A percentile compares a stretch with the other conserved stretches of the same genome.
These are phyloP conservation scores for Blastobotrys niveus DNA, from an alignment of 1,139 yeast species.

Conservation along the genomic window DNA sequence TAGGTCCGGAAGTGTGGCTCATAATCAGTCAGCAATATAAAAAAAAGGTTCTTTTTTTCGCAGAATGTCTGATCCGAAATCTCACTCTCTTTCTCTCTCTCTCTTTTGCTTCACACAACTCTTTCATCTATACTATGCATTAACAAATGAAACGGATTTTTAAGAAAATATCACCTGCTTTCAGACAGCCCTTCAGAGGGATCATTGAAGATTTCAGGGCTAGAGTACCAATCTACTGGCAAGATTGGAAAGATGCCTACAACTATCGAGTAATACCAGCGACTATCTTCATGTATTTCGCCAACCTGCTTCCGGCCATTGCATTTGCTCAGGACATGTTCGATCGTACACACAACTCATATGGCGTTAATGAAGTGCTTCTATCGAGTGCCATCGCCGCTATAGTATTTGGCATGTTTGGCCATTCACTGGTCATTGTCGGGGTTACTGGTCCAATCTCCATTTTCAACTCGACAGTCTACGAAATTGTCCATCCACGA, in stretches of 20 bases:
- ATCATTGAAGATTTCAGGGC: slow-evolving; percentile 49
- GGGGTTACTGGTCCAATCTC: slow-evolving; percentile 93
- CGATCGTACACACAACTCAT: slow-evolving; percentile 72
- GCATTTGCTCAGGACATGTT: slow-evolving; percentile 98
- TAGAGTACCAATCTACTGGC: slow-evolving; percentile 59
- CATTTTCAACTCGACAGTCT: slow-evolving; percentile 87
- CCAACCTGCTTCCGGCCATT: slow-evolving; percentile 84
- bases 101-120: not conserved
- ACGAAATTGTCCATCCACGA: slow-evolving; percentile 60
- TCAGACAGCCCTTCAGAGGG: slow-evolving; percentile 46
- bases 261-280: slow-evolving; percentile 89
- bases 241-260: slow-evolving; percentile 79
- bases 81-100: not conserved
- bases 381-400: slow-evolving; percentile 86
- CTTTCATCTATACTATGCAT: not conserved
- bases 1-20: too few relatives aligned
- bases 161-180: not conserved
- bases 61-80: not conserved
- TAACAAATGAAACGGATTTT: not conserved
- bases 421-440: slow-evolving; percentile 93
- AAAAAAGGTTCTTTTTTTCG: not conserved
- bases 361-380: slow-evolving; percentile 87
- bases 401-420: slow-evolving; percentile 77
- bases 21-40: too few relatives aligned
- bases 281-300: slow-evolving; percentile 75